These are phyloP conservation scores for Zizania latifolia DNA, from an alignment of 176 grass and related monocot genomes.

Conservation along the genomic window DNA sequence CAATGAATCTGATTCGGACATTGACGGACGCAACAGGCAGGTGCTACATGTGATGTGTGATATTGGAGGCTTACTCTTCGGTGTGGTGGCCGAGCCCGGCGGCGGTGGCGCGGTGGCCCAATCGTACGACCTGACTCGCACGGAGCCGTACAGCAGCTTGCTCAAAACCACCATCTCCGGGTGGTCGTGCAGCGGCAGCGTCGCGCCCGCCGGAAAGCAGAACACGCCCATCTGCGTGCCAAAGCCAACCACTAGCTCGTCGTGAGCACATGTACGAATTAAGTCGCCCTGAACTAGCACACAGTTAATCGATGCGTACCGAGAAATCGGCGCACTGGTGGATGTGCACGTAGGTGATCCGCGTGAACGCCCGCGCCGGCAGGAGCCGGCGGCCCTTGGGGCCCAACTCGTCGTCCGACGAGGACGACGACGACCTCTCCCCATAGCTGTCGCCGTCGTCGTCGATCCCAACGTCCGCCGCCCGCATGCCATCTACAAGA, in stretches of 20 bases:
- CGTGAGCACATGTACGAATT: neutral
- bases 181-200: slow-evolving; percentile 80
- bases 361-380: slow-evolving; percentile 39
- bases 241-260: neutral
- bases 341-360: slow-evolving; percentile 76
- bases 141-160: slow-evolving; percentile 70
- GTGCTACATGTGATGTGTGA: neutral
- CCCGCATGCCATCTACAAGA: slow-evolving; percentile 43
- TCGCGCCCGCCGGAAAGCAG: slow-evolving; percentile 79
- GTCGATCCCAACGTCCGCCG: slow-evolving; percentile 75
- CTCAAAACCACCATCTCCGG: slow-evolving; percentile 76
- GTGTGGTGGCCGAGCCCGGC: neutral
- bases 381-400: slow-evolving; percentile 22
- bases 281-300: neutral
- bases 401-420: slow-evolving; percentile 31
- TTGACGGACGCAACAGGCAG: neutral
- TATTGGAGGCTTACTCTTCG: slow-evolving; percentile 33
- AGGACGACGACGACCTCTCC: neutral
- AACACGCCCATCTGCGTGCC: slow-evolving; percentile 68
- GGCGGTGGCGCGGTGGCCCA: slow-evolving; percentile 37
- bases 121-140: slow-evolving; percentile 57
- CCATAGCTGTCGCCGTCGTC: slow-evolving; percentile 23
- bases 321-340: slow-evolving; percentile 73
- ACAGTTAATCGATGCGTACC: slow-evolving; percentile 28
- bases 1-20: neutral